Percentiles rank a stretch among this genome's conserved stretches.
phyloP scores from a whole-genome alignment of 441 rosid species.

The Adansonia gregorii region DNA sequence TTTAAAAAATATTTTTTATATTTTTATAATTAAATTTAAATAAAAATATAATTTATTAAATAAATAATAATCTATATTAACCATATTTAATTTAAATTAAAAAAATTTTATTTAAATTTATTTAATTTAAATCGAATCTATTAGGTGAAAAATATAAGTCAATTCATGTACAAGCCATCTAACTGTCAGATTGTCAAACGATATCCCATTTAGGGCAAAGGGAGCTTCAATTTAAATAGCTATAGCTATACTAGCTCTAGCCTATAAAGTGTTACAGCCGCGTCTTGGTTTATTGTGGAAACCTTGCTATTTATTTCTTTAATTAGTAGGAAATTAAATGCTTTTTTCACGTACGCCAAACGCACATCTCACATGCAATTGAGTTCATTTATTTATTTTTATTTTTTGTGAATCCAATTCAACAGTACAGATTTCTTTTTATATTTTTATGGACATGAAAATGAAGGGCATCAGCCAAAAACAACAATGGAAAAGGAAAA shows the following conservation, averaged over 20 bases:
- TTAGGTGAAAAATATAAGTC: too few relatives aligned
- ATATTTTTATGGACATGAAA: not conserved
- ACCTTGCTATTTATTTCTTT: not conserved
- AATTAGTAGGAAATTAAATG: not conserved
- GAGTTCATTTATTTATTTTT: not conserved
- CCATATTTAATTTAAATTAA: too few relatives aligned
- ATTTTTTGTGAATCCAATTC: not conserved
- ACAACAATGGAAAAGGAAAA: not conserved
- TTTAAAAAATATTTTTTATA: too few relatives aligned
- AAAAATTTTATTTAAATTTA: too few relatives aligned
- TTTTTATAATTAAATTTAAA: too few relatives aligned
- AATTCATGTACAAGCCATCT: too few relatives aligned
- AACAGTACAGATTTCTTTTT: not conserved
- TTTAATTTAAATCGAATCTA: too few relatives aligned
- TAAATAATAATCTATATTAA: too few relatives aligned
- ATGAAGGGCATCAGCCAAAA: conserved; percentile 8
- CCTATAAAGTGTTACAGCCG: not conserved
- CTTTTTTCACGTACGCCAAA: not conserved
- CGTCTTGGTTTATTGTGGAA: not conserved
- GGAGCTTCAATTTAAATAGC: not conserved
- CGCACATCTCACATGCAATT: conserved; percentile 7
- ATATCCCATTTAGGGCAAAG: not conserved
- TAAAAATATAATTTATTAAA: too few relatives aligned
- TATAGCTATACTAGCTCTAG: not conserved
- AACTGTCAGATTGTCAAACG: not conserved